phyloP scores from a whole-genome alignment of 1,284 basidiomycete species.

The Porogramme epimiltina region DNA sequence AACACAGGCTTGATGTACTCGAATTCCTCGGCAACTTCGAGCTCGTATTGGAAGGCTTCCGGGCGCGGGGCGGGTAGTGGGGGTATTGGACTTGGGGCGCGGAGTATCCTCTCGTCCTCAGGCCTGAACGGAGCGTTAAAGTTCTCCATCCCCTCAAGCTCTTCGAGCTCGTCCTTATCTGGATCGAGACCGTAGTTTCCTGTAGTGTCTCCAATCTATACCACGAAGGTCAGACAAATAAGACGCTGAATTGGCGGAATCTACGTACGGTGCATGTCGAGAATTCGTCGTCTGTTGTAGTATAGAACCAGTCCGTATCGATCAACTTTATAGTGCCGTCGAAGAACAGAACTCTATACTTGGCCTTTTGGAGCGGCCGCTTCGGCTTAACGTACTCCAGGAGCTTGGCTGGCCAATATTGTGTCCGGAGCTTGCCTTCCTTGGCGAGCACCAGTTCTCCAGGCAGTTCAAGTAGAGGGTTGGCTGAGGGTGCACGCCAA shows the following conservation, averaged over 20 bases:
- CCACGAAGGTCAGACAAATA: constrained; percentile 2
- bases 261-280: constrained; percentile 52
- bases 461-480: constrained; percentile 56
- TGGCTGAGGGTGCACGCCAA: constrained; percentile 45
- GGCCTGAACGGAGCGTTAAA: constrained; percentile 14
- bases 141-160: constrained; percentile 19
- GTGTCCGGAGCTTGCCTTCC: constrained; percentile 37
- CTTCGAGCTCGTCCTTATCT: constrained; percentile 39
- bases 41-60: constrained; percentile 41
- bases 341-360: constrained; percentile 58
- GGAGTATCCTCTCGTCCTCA: constrained; percentile 20
- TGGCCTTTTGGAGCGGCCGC: constrained; percentile 32
- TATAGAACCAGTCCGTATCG: constrained; percentile 54
- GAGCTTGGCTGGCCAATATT: constrained; percentile 69
- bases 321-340: constrained; percentile 48
- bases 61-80: constrained; percentile 37
- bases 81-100: constrained; percentile 39
- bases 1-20: constrained; percentile 65
- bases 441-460: constrained; percentile 65
- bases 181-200: constrained; percentile 47
- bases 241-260: not conserved
- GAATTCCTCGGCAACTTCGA: constrained; percentile 60
- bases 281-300: constrained; percentile 57
- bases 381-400: constrained; percentile 52
- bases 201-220: constrained; percentile 56